These are phyloP conservation scores for Polytrichum formosum DNA, from an alignment of 225 moss, liverwort and hornwort species.

Conservation along the genomic window DNA sequence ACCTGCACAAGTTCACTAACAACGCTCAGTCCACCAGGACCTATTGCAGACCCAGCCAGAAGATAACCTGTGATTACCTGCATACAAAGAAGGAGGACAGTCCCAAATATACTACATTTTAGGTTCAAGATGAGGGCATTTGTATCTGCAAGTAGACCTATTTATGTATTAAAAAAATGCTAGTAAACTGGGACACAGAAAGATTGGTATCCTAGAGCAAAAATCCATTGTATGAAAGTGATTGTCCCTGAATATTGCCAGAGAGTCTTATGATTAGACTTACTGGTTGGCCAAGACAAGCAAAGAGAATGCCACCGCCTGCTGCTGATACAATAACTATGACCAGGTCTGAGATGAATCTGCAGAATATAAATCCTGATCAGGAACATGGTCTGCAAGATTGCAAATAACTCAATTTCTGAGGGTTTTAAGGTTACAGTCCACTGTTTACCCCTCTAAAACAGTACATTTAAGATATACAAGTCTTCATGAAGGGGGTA, in stretches of 20 bases:
- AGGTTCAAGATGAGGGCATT: not conserved
- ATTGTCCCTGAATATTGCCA: not conserved
- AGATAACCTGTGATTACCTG: constrained; percentile 94
- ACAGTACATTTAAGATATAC: no score
- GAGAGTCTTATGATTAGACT: constrained; percentile 8
- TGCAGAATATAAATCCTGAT: constrained; percentile 10
- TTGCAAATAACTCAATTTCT: not conserved
- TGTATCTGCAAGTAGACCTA: not conserved
- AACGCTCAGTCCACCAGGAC: constrained; percentile 95
- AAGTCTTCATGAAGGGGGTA: constrained; percentile 2
- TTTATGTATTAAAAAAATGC: not conserved
- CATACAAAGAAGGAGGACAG: not conserved
- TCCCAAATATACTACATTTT: not conserved
- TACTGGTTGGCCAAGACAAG: constrained; percentile 92
- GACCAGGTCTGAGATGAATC: constrained; percentile 94
- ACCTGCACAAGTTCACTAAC: constrained; percentile 97
- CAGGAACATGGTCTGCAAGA: not conserved
- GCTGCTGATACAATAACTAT: constrained; percentile 97
- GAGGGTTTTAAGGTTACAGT: no score
- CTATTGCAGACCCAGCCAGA: constrained; percentile 94
- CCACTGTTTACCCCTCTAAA: no score
- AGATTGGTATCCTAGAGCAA: not conserved
- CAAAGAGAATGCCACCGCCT: constrained; percentile 91
- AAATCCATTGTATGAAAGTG: no score
- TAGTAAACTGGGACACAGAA: not conserved